A percentile compares a stretch with the other conserved stretches of the same genome.
Conservation (phyloP, 1,284 basidiomycete genomes). For the Cutaneotrichosporon cavernicola region DNA sequence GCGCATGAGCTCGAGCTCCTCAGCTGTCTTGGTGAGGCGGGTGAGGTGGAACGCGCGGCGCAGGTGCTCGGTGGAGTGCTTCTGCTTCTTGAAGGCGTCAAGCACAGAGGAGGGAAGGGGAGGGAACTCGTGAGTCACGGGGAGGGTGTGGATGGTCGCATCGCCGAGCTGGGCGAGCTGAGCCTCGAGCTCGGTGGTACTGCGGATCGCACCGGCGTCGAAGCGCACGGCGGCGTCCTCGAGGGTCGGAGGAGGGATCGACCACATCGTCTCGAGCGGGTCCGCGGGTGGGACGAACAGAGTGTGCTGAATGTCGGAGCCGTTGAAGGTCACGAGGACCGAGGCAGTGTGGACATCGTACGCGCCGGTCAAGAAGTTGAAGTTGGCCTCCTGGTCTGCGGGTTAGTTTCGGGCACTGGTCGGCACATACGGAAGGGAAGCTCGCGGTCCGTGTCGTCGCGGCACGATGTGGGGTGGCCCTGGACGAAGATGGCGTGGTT, state of each 20-base stretch:
- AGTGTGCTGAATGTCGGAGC: conserved; percentile 54
- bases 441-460: conserved; percentile 87
- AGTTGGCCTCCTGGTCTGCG: conserved; percentile 73
- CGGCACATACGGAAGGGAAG: conserved; percentile 63
- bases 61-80: conserved; percentile 60
- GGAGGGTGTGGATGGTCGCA: conserved; percentile 50
- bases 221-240: conserved; percentile 60
- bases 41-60: conserved; percentile 71
- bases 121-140: conserved; percentile 60
- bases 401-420: background rate
- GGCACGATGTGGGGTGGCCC: conserved; percentile 59
- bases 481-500: conserved; percentile 51
- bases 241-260: conserved; percentile 72
- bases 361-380: conserved; percentile 74
- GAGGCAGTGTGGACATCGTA: conserved; percentile 69
- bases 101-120: conserved; percentile 60
- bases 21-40: conserved; percentile 69
- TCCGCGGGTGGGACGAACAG: conserved; percentile 74
- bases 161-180: conserved; percentile 21
- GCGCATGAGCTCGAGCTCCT: conserved; percentile 71
- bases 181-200: conserved; percentile 56
- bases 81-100: conserved; percentile 5
- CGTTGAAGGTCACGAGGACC: conserved; percentile 62
- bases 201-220: conserved; percentile 62
- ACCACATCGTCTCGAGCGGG: conserved; percentile 76